Evolutionary conservation across 768 basidiomycete species (phyloP), one percentile per base, ranked within the genome.

Genomic region (Suillus decipiens): DNA sequence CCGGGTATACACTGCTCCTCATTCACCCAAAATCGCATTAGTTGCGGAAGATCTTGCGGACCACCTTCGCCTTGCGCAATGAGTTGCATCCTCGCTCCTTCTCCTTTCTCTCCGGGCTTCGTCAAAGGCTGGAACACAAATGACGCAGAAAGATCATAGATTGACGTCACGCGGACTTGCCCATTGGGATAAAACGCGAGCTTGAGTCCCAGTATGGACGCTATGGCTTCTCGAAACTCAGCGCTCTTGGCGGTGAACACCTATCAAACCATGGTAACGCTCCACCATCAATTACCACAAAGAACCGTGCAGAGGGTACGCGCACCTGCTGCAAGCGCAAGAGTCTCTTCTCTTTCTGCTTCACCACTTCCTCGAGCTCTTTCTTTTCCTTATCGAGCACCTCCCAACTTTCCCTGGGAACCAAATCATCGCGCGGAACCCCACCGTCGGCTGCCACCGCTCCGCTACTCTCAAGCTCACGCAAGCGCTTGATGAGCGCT

Each of bases 171-270:
- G 24, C 92, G 84, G 56, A 98, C 89, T 68, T 93, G 88, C 0
- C 95, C 96, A 58, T 93, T 94, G 17, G 90, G 92, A 71, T 92
- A 92, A 72, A 98, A 97, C 1, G 90, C 89, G 57, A 98, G 84
- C 69, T 96, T 94, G 71, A 95, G 88, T 7, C 96, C 96, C 0
- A 98, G 84, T 56, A 99, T 89, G 0, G 91, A 88, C 5, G 90
- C 88, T 63, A 98, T 90, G 7, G 95, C 89, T 71, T 96, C 93
- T 43, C 92, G 86, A 80, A 99, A 96, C 71, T 98, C 95, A 63
- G 89, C 85, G 10, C 89, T 88, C 74, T 97, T 98, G 39, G 87
- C 86, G 0, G 82, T 78, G 76, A 93, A 97, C 5, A 96, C 86
- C 91, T 95, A 71, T 1, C 42, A 37, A 47, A 34, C 34, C 41